phyloP scores from a whole-genome alignment of 495 filamentous ascomycete species.

The Aspergillus incahuasiensis region DNA sequence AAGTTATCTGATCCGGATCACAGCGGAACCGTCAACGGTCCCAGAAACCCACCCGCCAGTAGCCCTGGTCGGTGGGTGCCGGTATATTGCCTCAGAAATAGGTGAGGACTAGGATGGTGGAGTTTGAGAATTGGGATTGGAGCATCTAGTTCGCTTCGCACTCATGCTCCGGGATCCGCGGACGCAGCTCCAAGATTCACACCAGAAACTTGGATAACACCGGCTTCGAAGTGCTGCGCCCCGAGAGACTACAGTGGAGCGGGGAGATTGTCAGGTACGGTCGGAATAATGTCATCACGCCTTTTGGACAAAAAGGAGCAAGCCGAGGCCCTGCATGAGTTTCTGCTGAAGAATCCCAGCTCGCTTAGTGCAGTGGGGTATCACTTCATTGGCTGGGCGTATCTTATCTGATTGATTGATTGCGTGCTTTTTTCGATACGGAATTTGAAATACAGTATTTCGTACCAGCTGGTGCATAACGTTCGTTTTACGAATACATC shows the following conservation, averaged over 20 bases:
- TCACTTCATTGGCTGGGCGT: background rate
- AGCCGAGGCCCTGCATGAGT: background rate
- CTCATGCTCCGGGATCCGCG: no score
- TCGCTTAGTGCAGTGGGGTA: background rate
- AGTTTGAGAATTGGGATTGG: background rate
- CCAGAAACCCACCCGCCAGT: background rate
- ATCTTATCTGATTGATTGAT: constrained; percentile 3
- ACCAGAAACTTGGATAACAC: background rate
- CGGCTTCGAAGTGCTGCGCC: no score
- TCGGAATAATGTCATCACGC: background rate
- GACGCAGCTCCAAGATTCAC: background rate
- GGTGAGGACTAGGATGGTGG: background rate
- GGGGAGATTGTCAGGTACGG: background rate
- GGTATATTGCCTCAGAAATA: background rate
- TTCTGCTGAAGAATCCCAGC: background rate
- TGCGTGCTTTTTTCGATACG: background rate
- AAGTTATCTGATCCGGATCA: background rate
- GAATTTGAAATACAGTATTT: background rate
- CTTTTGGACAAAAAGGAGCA: background rate
- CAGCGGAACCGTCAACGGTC: background rate
- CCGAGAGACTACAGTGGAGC: background rate
- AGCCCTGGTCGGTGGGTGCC: background rate
- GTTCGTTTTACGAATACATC: background rate
- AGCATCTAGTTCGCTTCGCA: background rate
- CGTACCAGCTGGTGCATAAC: background rate